Conservation (phyloP, 768 basidiomycete genomes). For the Kwoniella shandongensis region DNA sequence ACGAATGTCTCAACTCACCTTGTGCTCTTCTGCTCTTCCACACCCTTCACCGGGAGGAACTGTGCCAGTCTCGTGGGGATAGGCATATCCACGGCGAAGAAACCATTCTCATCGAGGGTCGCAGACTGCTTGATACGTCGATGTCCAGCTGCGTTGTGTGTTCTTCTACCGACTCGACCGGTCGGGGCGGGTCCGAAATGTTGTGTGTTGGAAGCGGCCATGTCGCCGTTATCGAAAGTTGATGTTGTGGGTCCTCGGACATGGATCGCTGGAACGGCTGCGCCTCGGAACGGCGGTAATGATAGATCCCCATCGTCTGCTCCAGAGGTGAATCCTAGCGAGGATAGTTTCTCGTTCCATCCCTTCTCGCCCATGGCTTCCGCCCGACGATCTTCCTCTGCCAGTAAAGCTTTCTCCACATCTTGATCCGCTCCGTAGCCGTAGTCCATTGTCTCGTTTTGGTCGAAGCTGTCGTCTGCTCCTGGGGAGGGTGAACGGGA, state of each 20-base stretch:
- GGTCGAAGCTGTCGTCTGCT: constrained; percentile 22
- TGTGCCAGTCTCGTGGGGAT: constrained; percentile 49
- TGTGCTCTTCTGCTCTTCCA: constrained; percentile 44
- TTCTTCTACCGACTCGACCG: constrained; percentile 44
- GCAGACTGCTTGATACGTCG: constrained; percentile 46
- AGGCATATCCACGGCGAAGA: constrained; percentile 50
- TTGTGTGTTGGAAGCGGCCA: constrained; percentile 31
- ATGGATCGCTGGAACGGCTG: constrained; percentile 18
- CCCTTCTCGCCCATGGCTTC: constrained; percentile 2
- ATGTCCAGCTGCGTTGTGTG: constrained; percentile 40
- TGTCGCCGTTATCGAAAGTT: constrained; percentile 8
- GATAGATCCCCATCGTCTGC: constrained; percentile 32
- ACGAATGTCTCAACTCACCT: constrained; percentile 32
- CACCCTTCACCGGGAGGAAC: constrained; percentile 50
- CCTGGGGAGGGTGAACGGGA: constrained; percentile 29
- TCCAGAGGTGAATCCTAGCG: constrained; percentile 10
- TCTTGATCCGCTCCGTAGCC: constrained; percentile 12
- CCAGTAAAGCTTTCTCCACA: constrained; percentile 32
- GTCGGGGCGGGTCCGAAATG: constrained; percentile 52
- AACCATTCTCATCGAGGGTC: constrained; percentile 45
- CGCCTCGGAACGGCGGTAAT: constrained; percentile 21
- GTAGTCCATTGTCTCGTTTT: constrained; percentile 1
- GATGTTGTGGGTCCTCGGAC: constrained; percentile 19
- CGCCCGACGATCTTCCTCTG: constrained; percentile 1
- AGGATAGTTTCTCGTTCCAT: constrained; percentile 27